These are phyloP conservation scores for Sabuloglossum arenarium DNA, from an alignment of 495 filamentous ascomycete species.

Conservation along the genomic window DNA sequence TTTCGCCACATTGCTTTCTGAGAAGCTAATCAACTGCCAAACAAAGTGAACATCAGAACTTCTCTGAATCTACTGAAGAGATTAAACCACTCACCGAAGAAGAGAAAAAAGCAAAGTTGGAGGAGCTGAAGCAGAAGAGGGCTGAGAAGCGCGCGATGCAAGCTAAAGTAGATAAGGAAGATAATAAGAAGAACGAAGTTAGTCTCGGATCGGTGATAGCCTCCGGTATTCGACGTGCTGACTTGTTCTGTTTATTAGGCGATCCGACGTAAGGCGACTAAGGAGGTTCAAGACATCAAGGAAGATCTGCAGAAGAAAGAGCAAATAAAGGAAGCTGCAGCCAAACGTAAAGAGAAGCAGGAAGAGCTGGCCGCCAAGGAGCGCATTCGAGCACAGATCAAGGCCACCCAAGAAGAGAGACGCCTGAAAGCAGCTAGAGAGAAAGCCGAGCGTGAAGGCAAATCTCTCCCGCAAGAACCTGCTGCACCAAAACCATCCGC, in stretches of 20 bases:
- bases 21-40: neutral
- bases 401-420: conserved; percentile 72
- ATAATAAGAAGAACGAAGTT: conserved; percentile 80
- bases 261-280: conserved; percentile 68
- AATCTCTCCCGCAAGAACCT: conserved; percentile 28
- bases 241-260: conserved; percentile 25
- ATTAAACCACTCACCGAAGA: conserved; percentile 80
- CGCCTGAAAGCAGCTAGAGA: conserved; percentile 62
- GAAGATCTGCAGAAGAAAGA: conserved; percentile 74
- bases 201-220: neutral
- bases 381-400: conserved; percentile 76
- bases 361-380: conserved; percentile 76
- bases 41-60: conserved; percentile 60
- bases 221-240: neutral
- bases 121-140: conserved; percentile 50
- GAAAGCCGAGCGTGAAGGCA: conserved; percentile 64
- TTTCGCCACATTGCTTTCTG: neutral
- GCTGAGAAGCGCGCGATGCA: conserved; percentile 52
- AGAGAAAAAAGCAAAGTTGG: conserved; percentile 61
- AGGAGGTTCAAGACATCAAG: conserved; percentile 57
- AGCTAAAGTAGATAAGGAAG: conserved; percentile 54
- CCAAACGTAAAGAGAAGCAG: conserved; percentile 67
- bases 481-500: conserved; percentile 17
- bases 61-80: conserved; percentile 81
- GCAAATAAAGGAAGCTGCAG: conserved; percentile 68